Evolutionary conservation across 108 stramenopile genomes (phyloP), one percentile per base, ranked within the genome.

Genomic region (Aureococcus anophagefferens): DNA sequence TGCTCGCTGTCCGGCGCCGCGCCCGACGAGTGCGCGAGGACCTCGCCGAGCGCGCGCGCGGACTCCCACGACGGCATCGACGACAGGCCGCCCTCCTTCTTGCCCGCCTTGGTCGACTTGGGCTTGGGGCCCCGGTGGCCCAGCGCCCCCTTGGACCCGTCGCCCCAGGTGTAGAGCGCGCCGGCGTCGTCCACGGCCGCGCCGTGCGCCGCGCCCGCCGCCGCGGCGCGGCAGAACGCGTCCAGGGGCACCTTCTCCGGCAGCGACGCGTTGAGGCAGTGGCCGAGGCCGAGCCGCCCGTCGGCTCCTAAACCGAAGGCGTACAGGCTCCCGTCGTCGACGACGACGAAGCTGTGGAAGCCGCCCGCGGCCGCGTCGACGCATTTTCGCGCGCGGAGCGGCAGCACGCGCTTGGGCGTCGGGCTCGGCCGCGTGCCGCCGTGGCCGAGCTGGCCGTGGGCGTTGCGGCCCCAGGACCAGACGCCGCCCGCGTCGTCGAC

Each of bases 391-490:
- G 21, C 25, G 21, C 51, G 51, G 21, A 59, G 51, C 0, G 51
- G 21, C 51, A 25, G 51, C 21, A 59, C 25, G 51, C 51, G 51
- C 51, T 11, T 18, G 7, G 51, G 51, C 51, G 21, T 1, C 51
- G 51, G 51, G 7, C 7, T 4, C 51, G 51, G 51, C 51, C 51
- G 51, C 51, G 51, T 1, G 0, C 7, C 25, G 25, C 51, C 51
- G 51, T 59, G 51, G 51, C 51, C 51, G 21, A 59, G 51, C 51
- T 59, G 51, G 51, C 51, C 51, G 51, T 59, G 51, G 21, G 51
- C 51, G 51, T 59, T 59, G 51, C 51, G 51, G 51, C 51, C 51
- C 51, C 51, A 59, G 51, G 21, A 25, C 51, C 51, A 59, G 51
- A 59, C 21, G 51, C 51, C 51, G 21, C 51, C 51, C 21, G 4